Evolutionary conservation across 257 asterid genomes (phyloP).

Genomic region (Gardenia jasminoides): DNA sequence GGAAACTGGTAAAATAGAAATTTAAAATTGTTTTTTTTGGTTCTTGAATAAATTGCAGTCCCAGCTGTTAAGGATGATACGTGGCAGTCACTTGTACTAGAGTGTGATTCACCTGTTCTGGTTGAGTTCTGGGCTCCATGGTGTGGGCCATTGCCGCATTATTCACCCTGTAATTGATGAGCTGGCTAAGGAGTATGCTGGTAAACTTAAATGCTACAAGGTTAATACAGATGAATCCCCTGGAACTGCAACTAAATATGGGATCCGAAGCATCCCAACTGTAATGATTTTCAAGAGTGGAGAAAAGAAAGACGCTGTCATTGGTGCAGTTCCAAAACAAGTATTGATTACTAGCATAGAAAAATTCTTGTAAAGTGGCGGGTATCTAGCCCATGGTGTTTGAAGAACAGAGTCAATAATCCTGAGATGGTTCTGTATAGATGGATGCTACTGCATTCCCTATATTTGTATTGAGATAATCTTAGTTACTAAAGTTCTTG

Average conservation of each 20-base stretch:
- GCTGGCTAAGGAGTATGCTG: slow-evolving; percentile 65
- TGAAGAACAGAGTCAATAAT: slow-evolving; percentile 29
- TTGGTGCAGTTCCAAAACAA: slow-evolving; percentile 88
- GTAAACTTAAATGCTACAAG: slow-evolving; percentile 83
- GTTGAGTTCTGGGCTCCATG: slow-evolving; percentile 99
- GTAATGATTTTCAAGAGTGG: slow-evolving; percentile 79
- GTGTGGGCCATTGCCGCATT: slow-evolving; percentile 98
- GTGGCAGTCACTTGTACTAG: slow-evolving; percentile 68
- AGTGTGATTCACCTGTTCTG: slow-evolving; percentile 55
- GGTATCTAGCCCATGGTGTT: slow-evolving; percentile 19
- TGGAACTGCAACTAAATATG: slow-evolving; percentile 69
- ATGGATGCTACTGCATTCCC: slow-evolving; percentile 30
- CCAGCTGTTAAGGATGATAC: slow-evolving; percentile 46
- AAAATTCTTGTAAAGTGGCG: slow-evolving; percentile 60
- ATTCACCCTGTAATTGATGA: slow-evolving; percentile 81
- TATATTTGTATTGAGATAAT: slow-evolving; percentile 8
- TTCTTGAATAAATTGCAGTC: slow-evolving; percentile 50
- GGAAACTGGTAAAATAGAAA: neutral
- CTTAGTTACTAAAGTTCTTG: slow-evolving; percentile 14
- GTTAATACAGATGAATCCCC: slow-evolving; percentile 87
- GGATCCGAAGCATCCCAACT: slow-evolving; percentile 93
- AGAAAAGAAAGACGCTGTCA: slow-evolving; percentile 85
- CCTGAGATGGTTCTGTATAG: slow-evolving; percentile 57
- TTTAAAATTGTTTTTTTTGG: slow-evolving; percentile 8
- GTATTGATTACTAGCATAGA: slow-evolving; percentile 69